Percentiles rank a stretch among this genome's conserved stretches.
Conservation (phyloP, 345 rosid genomes). For the Stellera chamaejasme region DNA sequence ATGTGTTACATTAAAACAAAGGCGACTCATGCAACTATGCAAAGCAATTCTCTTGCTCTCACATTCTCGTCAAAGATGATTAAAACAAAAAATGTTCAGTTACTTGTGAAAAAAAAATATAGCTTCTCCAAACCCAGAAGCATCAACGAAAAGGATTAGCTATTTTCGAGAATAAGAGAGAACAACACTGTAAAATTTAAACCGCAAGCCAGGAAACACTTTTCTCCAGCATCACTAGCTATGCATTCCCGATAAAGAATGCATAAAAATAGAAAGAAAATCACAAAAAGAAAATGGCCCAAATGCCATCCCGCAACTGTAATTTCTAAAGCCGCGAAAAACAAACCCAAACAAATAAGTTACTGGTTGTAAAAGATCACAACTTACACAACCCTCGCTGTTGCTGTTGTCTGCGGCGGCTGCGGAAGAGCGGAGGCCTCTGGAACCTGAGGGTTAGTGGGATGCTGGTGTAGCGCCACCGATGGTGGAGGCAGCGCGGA, state of each 20-base stretch:
- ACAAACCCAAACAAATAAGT: no score
- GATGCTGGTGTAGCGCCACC: slow-evolving; percentile 12
- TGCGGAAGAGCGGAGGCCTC: slow-evolving; percentile 20
- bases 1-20: no score
- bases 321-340: background rate
- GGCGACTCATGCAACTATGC: no score
- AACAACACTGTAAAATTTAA: no score
- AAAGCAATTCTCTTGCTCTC: no score
- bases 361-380: background rate
- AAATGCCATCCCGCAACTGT: background rate
- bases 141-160: no score
- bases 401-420: slow-evolving; percentile 26
- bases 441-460: slow-evolving; percentile 9
- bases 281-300: background rate
- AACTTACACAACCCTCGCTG: slow-evolving; percentile 53
- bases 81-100: no score
- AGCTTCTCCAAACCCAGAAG: no score
- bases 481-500: slow-evolving; percentile 21
- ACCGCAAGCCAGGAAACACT: background rate
- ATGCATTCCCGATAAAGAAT: background rate
- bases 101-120: no score
- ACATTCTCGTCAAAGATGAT: no score
- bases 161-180: no score
- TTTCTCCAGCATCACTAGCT: no score
- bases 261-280: background rate